Percentiles rank a stretch among this genome's conserved stretches.
Evolutionary conservation across 1,284 basidiomycete genomes (phyloP).

Genomic region (Macrocystidia cucumis): DNA sequence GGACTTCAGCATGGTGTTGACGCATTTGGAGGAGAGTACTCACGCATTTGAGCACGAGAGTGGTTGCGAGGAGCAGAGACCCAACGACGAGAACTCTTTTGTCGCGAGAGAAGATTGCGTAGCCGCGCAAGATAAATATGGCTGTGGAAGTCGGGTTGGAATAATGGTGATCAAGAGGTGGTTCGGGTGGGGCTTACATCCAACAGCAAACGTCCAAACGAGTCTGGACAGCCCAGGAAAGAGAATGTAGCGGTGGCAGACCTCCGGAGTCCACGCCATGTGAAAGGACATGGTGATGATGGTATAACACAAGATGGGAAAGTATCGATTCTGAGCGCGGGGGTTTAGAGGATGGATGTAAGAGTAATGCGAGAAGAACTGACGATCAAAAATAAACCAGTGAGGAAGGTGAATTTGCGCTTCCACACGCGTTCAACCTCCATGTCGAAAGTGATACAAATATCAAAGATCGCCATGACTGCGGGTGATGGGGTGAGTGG

Average conservation of each 20-base stretch:
- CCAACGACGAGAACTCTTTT: slow-evolving; percentile 13
- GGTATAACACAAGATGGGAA: slow-evolving; percentile 23
- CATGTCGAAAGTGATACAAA: slow-evolving; percentile 21
- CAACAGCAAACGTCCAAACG: slow-evolving; percentile 20
- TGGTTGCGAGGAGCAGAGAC: slow-evolving; percentile 13
- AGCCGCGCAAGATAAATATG: slow-evolving; percentile 23
- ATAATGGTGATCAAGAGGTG: neutral
- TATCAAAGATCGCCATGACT: slow-evolving; percentile 29
- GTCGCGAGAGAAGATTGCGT: slow-evolving; percentile 21
- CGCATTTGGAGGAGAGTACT: slow-evolving; percentile 3
- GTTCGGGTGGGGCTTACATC: slow-evolving; percentile 15
- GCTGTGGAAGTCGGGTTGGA: slow-evolving; percentile 10
- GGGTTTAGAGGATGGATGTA: neutral
- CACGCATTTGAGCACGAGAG: slow-evolving; percentile 24
- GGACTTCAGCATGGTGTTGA: neutral
- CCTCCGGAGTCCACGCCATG: slow-evolving; percentile 20
- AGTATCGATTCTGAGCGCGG: slow-evolving; percentile 22
- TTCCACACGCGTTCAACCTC: slow-evolving; percentile 25
- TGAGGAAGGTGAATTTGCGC: slow-evolving; percentile 17
- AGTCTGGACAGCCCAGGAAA: slow-evolving; percentile 25
- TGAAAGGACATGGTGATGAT: slow-evolving; percentile 26
- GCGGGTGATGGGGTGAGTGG: neutral
- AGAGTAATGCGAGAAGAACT: slow-evolving; percentile 6
- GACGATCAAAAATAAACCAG: slow-evolving; percentile 22
- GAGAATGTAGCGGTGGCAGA: slow-evolving; percentile 23